These are phyloP conservation scores for Omphalea diandra DNA, from an alignment of 441 rosid species.

Conservation along the genomic window DNA sequence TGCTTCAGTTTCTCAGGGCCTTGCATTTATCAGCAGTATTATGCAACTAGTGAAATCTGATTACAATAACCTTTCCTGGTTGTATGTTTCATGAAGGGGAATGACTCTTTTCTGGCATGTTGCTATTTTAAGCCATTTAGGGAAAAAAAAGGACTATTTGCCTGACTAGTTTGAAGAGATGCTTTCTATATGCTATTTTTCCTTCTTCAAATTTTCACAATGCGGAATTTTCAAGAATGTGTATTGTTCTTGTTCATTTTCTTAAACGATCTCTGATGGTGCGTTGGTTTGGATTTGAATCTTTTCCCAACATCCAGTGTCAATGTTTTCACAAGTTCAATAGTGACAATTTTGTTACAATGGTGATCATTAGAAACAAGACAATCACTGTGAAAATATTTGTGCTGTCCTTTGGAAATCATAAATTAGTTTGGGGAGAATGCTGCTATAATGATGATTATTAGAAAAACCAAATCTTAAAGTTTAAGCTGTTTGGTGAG, in stretches of 20 bases:
- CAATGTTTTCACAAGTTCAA: not conserved
- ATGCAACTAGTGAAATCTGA: not conserved
- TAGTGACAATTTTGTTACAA: not conserved
- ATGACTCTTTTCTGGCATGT: not conserved
- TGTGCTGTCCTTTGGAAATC: too few relatives aligned
- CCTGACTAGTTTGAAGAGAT: not conserved
- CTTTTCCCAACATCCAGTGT: not conserved
- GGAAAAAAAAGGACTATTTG: not conserved
- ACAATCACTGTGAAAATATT: not conserved
- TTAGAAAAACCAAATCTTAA: not conserved
- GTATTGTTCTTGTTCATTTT: not conserved
- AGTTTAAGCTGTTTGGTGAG: not conserved
- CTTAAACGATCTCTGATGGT: not conserved
- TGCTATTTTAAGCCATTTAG: not conserved
- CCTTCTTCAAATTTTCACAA: not conserved
- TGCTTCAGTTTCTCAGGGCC: slow-evolving; percentile 3
- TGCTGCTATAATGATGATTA: not conserved
- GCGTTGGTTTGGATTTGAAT: not conserved
- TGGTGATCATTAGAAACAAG: not conserved
- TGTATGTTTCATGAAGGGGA: not conserved
- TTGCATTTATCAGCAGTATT: not conserved
- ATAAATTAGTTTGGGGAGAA: not conserved
- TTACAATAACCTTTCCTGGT: not conserved
- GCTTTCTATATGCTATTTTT: not conserved
- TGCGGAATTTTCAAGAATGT: not conserved